phyloP scores from a whole-genome alignment of 305 asterid species.

The Fraxinus albicans region DNA sequence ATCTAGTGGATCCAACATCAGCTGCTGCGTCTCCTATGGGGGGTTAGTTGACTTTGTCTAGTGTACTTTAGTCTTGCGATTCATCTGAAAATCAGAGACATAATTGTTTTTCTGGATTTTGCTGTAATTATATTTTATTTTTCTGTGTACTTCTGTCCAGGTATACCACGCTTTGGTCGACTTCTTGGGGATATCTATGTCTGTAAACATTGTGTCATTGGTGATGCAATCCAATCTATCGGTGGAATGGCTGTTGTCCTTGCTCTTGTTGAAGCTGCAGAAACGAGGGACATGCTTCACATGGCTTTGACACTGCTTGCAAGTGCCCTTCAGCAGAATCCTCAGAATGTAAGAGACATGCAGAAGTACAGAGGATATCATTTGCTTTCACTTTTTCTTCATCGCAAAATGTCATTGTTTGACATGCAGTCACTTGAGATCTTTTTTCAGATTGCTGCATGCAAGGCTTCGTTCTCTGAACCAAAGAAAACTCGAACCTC shows the following conservation, averaged over 20 bases:
- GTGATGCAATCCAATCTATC: slow-evolving; percentile 86
- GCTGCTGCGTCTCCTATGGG: slow-evolving; percentile 99
- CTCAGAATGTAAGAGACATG: slow-evolving; percentile 97
- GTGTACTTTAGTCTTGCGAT: not conserved
- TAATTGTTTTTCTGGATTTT: not conserved
- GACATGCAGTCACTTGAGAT: slow-evolving; percentile 99
- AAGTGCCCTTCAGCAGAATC: slow-evolving; percentile 91
- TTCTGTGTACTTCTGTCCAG: slow-evolving; percentile 42
- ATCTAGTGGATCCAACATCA: slow-evolving; percentile 97
- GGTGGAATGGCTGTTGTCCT: slow-evolving; percentile 97
- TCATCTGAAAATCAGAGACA: not conserved
- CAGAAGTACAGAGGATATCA: slow-evolving; percentile 93
- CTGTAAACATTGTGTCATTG: slow-evolving; percentile 89
- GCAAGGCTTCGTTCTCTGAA: slow-evolving; percentile 97
- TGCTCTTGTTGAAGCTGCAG: slow-evolving; percentile 98
- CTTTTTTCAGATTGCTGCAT: slow-evolving; percentile 95
- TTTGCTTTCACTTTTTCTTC: slow-evolving; percentile 91
- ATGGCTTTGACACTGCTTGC: slow-evolving; percentile 91
- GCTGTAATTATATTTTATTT: slow-evolving; percentile 16
- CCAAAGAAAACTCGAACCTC: slow-evolving; percentile 53
- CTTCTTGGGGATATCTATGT: slow-evolving; percentile 86
- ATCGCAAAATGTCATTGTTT: slow-evolving; percentile 88
- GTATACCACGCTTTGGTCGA: slow-evolving; percentile 99
- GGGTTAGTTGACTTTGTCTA: slow-evolving; percentile 37
- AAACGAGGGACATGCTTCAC: slow-evolving; percentile 98